A percentile compares a stretch with the other conserved stretches of the same genome.
Conservation (phyloP, 176 grass and related monocot species). For the Ampelocalamus luodianensis region DNA sequence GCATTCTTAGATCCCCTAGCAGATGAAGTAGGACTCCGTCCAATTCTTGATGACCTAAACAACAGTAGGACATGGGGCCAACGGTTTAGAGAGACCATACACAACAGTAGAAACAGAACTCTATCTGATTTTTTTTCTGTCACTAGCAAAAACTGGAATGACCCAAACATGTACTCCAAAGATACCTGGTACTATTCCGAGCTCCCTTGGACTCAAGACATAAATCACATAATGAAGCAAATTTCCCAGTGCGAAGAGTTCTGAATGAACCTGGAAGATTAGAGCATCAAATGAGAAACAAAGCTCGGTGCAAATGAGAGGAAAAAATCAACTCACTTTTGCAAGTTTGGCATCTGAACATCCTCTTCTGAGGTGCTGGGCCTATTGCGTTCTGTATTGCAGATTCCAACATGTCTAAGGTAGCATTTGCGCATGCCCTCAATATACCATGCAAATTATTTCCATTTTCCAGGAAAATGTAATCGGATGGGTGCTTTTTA, state of each 20-base stretch:
- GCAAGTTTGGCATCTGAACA: slow-evolving; percentile 52
- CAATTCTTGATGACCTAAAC: slow-evolving; percentile 50
- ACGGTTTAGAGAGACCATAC: neutral
- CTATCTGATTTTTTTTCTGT: neutral
- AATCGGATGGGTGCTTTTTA: slow-evolving; percentile 75
- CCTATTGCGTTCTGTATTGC: slow-evolving; percentile 59
- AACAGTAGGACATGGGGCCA: neutral
- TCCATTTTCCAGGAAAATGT: slow-evolving; percentile 72
- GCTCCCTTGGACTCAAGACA: slow-evolving; percentile 55
- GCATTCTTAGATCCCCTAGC: slow-evolving; percentile 49
- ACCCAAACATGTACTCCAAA: slow-evolving; percentile 1
- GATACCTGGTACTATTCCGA: slow-evolving; percentile 40
- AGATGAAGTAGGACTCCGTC: slow-evolving; percentile 33
- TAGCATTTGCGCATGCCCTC: slow-evolving; percentile 47
- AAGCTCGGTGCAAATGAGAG: neutral
- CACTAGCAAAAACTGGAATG: slow-evolving; percentile 22
- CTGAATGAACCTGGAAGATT: slow-evolving; percentile 50
- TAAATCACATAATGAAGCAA: slow-evolving; percentile 64
- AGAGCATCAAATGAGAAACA: neutral
- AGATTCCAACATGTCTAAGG: slow-evolving; percentile 58
- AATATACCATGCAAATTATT: slow-evolving; percentile 66
- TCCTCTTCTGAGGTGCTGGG: slow-evolving; percentile 53
- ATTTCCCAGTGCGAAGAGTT: slow-evolving; percentile 51
- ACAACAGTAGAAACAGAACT: neutral
- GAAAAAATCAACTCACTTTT: slow-evolving; percentile 42